A percentile compares a stretch with the other conserved stretches of the same genome.
Conservation (phyloP, 768 basidiomycete species). For the Tulasnella sp. region DNA sequence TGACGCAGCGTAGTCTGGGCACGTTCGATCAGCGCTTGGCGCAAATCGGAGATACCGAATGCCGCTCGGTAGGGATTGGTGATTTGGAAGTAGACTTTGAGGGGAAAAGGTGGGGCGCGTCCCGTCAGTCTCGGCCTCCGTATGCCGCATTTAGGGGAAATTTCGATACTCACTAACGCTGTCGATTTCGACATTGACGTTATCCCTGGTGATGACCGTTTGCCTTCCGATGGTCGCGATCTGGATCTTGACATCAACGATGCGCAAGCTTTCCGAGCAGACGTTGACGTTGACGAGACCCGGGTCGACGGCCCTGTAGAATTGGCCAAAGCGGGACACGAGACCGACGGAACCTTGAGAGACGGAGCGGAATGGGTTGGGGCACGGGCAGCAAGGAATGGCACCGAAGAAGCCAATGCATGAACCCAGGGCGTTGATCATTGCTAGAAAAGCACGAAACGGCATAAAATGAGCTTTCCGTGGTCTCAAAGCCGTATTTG, state of each 20-base stretch:
- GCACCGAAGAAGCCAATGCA: conserved; percentile 72
- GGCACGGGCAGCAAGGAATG: conserved; percentile 80
- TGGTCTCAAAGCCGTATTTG: neutral
- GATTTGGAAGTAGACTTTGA: conserved; percentile 82
- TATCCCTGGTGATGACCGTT: conserved; percentile 89
- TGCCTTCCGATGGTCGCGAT: conserved; percentile 76
- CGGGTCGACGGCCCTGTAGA: conserved; percentile 92
- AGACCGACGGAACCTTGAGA: conserved; percentile 72
- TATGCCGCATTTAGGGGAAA: neutral
- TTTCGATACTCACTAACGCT: conserved; percentile 32
- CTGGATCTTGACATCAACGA: conserved; percentile 59
- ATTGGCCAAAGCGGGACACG: conserved; percentile 90
- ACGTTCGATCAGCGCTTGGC: conserved; percentile 79
- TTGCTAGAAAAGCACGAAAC: conserved; percentile 41
- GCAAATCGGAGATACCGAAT: conserved; percentile 90
- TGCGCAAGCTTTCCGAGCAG: conserved; percentile 82
- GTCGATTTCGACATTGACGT: conserved; percentile 67
- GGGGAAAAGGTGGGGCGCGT: conserved; percentile 21
- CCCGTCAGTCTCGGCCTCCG: neutral
- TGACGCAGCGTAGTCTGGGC: conserved; percentile 96
- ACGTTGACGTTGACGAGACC: conserved; percentile 92
- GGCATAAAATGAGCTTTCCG: neutral
- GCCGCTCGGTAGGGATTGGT: conserved; percentile 63
- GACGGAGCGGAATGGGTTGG: conserved; percentile 69
- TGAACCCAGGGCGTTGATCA: conserved; percentile 70